phyloP scores from a whole-genome alignment of 1,284 basidiomycete species.

The Cutaneotrichosporon arboriforme region DNA sequence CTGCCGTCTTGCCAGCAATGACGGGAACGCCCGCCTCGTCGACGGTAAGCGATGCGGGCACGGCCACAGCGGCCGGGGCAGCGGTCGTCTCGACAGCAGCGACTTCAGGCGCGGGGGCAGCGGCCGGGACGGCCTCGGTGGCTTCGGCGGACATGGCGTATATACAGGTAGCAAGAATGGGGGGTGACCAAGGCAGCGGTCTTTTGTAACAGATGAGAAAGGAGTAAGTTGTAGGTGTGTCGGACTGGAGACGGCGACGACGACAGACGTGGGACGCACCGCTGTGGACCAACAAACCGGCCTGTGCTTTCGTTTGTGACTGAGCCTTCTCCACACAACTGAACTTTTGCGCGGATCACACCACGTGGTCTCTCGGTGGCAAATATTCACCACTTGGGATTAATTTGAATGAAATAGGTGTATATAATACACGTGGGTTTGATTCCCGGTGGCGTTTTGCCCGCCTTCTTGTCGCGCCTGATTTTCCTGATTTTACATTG shows the following conservation, averaged over 20 bases:
- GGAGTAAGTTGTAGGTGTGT: too few species aligned
- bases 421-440: too few species aligned
- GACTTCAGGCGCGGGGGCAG: too few species aligned
- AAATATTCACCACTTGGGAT: too few species aligned
- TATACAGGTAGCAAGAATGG: background rate
- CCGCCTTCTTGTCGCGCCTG: conserved; percentile 1
- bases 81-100: background rate
- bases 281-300: too few species aligned
- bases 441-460: too few species aligned
- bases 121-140: background rate
- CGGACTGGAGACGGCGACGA: background rate
- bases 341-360: too few species aligned
- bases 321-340: background rate
- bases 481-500: background rate
- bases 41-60: conserved; percentile 13
- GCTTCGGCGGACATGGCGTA: conserved; percentile 1
- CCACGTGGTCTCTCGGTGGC: too few species aligned
- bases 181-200: background rate
- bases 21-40: conserved; percentile 21
- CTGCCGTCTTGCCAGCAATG: conserved; percentile 33
- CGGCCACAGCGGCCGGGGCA: conserved; percentile 8
- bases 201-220: background rate
- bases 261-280: too few species aligned
- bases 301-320: too few species aligned
- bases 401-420: too few species aligned